These are phyloP conservation scores for Candida pseudofarinosa DNA, from an alignment of 805 yeast species.

Conservation along the genomic window DNA sequence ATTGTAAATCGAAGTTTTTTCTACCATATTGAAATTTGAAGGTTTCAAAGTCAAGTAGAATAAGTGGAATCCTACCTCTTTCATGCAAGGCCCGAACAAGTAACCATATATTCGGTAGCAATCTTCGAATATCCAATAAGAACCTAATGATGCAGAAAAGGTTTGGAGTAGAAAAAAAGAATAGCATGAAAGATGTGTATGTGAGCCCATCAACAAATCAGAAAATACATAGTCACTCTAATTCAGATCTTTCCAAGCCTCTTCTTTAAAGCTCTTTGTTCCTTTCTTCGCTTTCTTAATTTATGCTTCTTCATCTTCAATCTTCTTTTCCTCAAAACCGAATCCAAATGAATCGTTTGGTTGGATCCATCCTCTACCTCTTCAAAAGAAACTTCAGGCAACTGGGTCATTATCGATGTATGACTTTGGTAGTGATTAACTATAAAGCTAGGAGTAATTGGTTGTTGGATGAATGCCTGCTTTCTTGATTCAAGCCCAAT, in stretches of 20 bases:
- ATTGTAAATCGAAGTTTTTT: too few relatives aligned
- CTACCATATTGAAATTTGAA: too few relatives aligned
- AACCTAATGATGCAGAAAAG: too few relatives aligned
- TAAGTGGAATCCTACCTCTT: too few relatives aligned
- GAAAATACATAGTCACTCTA: too few relatives aligned
- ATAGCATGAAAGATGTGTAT: too few relatives aligned
- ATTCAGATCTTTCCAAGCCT: conserved; percentile 50
- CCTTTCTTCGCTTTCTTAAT: conserved; percentile 94
- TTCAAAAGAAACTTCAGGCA: background rate
- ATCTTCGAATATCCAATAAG: too few relatives aligned
- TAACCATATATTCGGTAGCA: too few relatives aligned
- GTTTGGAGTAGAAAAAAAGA: too few relatives aligned
- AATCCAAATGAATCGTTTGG: conserved; percentile 46
- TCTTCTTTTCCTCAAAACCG: conserved; percentile 80
- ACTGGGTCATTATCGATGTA: background rate
- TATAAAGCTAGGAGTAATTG: background rate
- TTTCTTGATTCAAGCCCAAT: background rate
- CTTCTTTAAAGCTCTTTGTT: conserved; percentile 76
- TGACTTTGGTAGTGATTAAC: background rate
- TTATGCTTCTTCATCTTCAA: conserved; percentile 98
- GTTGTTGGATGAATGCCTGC: background rate
- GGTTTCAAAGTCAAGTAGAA: too few relatives aligned
- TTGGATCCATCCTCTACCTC: conserved; percentile 16
- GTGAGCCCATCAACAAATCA: too few relatives aligned
- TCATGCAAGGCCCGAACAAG: too few relatives aligned